Base-by-base conservation (phyloP, 2,329 filamentous ascomycete species). In the Monosporascus sp. region DNA sequence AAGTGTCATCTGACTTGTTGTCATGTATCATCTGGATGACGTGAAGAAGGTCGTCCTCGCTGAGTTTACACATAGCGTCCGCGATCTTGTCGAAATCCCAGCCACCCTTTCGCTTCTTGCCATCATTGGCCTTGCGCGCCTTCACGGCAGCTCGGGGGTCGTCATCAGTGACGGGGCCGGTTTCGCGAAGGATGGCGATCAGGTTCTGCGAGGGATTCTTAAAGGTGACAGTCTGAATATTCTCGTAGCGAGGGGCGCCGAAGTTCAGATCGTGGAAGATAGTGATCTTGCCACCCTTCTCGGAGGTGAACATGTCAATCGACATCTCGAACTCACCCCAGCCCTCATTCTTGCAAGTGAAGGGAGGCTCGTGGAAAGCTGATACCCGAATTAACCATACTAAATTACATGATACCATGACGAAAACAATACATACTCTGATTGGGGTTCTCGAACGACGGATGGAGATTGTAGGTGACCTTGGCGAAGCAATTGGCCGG, bases 271-370 rank as follows among this genome's bases (percentile, higher is more conserved):
- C 94, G 71, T 99, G 94, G 49, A 79, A 74, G 59, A 99, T 79
- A 15, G 82, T 78, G 65, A 90, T 83, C 66, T 96, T 93, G 53
- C 87, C 84, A 53, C 83, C 87, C 78, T 97, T 97, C 72, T 94
- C 90, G 31, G 88, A 85, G 44, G 88, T 89, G 66, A 85, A 88
- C 62, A 95, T 81, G 57, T 89, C 84, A 65, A 97, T 94, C 47
- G 78, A 80, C 85, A 99, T 93, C 69, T 97, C 94, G 70, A 99
- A 99, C 75, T 97, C 94, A 66, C 94, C 94, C 94, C 94, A 99
- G 62, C 94, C 94, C 73, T 97, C 89, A 72, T 99, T 96, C 58
- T 84, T 79, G 72, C 96, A 96, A 60, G 81, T 81, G 75, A 97
- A 99, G 0, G 94, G 94, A 0, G 91, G 83, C 59, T 88, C 86